These are phyloP conservation scores for Stromatinia cepivora DNA, from an alignment of 2,329 filamentous ascomycete genomes.

Conservation along the genomic window DNA sequence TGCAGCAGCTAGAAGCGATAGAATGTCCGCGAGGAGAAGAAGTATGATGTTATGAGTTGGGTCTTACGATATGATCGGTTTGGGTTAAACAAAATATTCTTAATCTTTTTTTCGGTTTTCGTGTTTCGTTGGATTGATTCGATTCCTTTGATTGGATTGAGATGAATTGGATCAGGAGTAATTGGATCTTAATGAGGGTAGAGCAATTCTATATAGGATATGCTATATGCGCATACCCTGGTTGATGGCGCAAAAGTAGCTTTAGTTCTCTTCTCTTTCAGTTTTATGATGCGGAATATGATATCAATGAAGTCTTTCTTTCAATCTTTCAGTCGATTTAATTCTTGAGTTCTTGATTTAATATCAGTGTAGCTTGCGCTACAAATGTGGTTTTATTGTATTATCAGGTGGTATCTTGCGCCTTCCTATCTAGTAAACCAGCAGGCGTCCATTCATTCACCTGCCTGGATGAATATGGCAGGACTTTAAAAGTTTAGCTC, in stretches of 20 bases:
- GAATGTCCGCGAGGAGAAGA: conserved; percentile 38
- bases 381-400: not conserved
- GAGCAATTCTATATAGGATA: conserved; percentile 18
- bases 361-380: conserved; percentile 10
- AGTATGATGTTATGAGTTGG: conserved; percentile 43
- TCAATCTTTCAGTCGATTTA: conserved; percentile 4
- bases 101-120: conserved; percentile 16
- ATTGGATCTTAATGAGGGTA: conserved; percentile 14
- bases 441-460: conserved; percentile 21
- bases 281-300: conserved; percentile 34
- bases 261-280: conserved; percentile 19
- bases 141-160: not conserved
- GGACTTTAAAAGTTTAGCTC: conserved; percentile 1
- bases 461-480: conserved; percentile 5
- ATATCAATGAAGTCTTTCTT: conserved; percentile 36
- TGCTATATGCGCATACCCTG: not conserved
- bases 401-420: conserved; percentile 12
- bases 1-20: conserved; percentile 35
- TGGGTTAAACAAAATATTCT: conserved; percentile 14
- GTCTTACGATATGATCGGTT: conserved; percentile 22
- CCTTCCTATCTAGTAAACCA: conserved; percentile 5
- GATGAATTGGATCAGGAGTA: conserved; percentile 8
- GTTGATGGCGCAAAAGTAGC: conserved; percentile 16
- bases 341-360: not conserved
- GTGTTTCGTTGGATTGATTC: conserved; percentile 1